Conservation (phyloP, 2,329 filamentous ascomycete species). For the Didymella arachidicola region DNA sequence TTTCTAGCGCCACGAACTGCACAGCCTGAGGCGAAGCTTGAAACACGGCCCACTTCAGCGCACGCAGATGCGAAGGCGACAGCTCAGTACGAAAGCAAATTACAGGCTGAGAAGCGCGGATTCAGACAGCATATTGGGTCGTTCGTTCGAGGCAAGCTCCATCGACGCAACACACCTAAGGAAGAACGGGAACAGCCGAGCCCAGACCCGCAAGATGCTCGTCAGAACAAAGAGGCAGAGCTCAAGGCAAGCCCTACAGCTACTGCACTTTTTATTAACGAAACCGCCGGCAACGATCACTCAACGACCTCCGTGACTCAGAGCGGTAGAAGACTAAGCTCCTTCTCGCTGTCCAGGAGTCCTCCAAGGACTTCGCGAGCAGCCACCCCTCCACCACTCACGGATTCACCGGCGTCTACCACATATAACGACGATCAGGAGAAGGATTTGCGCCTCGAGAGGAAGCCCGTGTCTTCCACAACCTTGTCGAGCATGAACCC, state of each 20-base stretch:
- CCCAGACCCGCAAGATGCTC: neutral
- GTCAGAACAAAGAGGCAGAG: neutral
- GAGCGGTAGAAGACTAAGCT: constrained; percentile 42
- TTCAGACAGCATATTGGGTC: constrained; percentile 44
- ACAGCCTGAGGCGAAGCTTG: neutral
- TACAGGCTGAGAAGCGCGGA: constrained; percentile 38
- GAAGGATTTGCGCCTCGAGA: constrained; percentile 23
- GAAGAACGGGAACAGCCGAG: constrained; percentile 23
- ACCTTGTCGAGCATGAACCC: constrained; percentile 41
- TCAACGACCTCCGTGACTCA: constrained; percentile 37
- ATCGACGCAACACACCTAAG: constrained; percentile 34
- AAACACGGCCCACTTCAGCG: constrained; percentile 3
- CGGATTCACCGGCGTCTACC: constrained; percentile 48
- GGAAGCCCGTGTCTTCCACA: constrained; percentile 40
- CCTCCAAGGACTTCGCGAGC: constrained; percentile 50
- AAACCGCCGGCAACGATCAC: neutral
- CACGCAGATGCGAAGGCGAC: constrained; percentile 15
- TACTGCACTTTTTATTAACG: neutral
- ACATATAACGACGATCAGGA: constrained; percentile 31
- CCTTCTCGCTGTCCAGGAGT: constrained; percentile 50
- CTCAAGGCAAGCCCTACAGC: neutral
- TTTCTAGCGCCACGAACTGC: neutral
- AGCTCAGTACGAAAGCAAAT: constrained; percentile 12
- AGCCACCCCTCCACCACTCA: constrained; percentile 47
- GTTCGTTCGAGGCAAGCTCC: constrained; percentile 45